Evolutionary conservation across 345 rosid species (phyloP), one percentile per base, ranked within the genome.

Genomic region (Rhizophora apiculata): DNA sequence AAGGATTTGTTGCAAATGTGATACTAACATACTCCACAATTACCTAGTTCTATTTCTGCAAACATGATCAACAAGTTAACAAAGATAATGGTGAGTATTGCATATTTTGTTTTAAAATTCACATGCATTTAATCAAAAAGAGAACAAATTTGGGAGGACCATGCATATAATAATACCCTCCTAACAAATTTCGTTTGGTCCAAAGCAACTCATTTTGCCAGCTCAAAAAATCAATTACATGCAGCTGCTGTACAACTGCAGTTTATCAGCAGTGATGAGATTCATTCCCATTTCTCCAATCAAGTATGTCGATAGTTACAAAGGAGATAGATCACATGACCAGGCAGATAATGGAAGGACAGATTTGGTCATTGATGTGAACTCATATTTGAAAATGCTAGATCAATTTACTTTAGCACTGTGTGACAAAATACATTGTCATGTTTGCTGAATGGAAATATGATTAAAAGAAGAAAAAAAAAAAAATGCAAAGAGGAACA

Each of bases 261-360:
- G 61, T 51, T 71, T 27, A 51, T 52, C 54, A 55, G n/a, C 43
- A 62, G 68, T 54, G 30, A 37, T 32, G 48, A 71, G 8, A 32
- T 31, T 76, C 29, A 21, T 61, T 26, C 37, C 55, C 32, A 43
- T 48, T 37, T 56, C 36, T 67, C 67, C 59, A 55, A 32, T 37
- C 5, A 36, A 53, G 24, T 65, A 30, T n/a, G 2, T 65, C 11
- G 6, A 27, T 48, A 46, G 18, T 49, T 15, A 7, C 62, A 30
- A n/a, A 20, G 15, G 43, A 60, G 21, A 53, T 11, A 43, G 43
- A 43, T 31, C 16, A 48, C 36, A 71, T 52, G 54, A 60, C n/a
- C 63, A 29, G 39, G 46, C 30, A 22, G 53, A 30, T 55, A 60
- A 36, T 39, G 55, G 27, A 64, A 7, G 36, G 3, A 72, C 20